phyloP scores from a whole-genome alignment of 2,329 filamentous ascomycete genomes.

The Exophiala bonariae region DNA sequence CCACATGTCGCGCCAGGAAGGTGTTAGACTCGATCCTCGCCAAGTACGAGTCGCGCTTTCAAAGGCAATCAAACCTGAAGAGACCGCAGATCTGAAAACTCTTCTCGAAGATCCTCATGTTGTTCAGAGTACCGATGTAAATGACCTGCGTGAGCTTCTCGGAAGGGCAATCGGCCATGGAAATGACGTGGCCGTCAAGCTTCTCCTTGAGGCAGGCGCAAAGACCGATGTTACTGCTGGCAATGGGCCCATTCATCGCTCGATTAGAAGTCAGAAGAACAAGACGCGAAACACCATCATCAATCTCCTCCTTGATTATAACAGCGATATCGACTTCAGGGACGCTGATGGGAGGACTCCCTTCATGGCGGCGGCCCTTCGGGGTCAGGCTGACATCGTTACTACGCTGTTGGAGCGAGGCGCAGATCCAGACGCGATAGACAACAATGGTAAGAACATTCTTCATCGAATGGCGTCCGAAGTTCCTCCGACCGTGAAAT shows the following conservation, averaged over 20 bases:
- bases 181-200: conserved; percentile 8
- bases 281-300: conserved; percentile 34
- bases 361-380: conserved; percentile 12
- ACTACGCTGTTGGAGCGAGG: conserved; percentile 10
- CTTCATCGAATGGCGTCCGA: conserved; percentile 46
- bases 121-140: conserved; percentile 2
- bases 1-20: not conserved
- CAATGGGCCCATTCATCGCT: conserved; percentile 37
- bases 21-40: not conserved
- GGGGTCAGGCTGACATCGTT: conserved; percentile 12
- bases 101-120: conserved; percentile 3
- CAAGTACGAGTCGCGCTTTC: conserved; percentile 1
- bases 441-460: conserved; percentile 21
- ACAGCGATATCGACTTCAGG: conserved; percentile 39
- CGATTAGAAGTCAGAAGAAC: conserved; percentile 40
- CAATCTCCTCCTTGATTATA: conserved; percentile 34
- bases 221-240: conserved; percentile 34
- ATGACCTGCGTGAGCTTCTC: conserved; percentile 7
- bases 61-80: conserved; percentile 6
- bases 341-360: conserved; percentile 12
- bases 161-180: conserved; percentile 12
- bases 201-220: conserved; percentile 39
- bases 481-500: conserved; percentile 42
- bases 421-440: conserved; percentile 12
- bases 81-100: conserved; percentile 3